Evolutionary conservation across 257 asterid genomes (phyloP).

Genomic region (Solanum acaule): DNA sequence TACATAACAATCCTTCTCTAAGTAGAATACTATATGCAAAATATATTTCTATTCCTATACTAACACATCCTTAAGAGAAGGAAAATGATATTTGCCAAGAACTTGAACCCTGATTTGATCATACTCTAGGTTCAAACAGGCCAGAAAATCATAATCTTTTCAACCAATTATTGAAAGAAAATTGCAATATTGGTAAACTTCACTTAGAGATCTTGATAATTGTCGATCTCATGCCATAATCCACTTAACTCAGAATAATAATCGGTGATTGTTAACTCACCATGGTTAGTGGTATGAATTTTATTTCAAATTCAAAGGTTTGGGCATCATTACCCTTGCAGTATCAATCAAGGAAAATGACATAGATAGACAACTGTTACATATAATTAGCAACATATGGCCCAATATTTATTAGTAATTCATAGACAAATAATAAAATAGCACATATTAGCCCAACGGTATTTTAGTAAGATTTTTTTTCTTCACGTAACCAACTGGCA

Average conservation of each 20-base stretch:
- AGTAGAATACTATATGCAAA: not conserved
- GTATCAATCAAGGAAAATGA: not conserved
- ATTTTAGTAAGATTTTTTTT: not conserved
- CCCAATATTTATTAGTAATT: not conserved
- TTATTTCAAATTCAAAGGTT: not conserved
- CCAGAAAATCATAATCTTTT: not conserved
- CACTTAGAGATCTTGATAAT: not conserved
- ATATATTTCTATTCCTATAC: not conserved
- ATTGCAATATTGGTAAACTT: not conserved
- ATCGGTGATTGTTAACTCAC: not conserved
- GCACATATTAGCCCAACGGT: not conserved
- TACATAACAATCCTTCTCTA: not conserved
- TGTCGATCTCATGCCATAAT: not conserved
- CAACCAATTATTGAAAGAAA: not conserved
- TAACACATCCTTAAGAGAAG: not conserved
- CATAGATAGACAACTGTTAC: not conserved
- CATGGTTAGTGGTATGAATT: not conserved
- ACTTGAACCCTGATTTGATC: not conserved
- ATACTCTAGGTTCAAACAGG: not conserved
- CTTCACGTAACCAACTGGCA: not conserved
- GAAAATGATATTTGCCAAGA: not conserved
- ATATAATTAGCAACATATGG: not conserved
- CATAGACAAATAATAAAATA: not conserved
- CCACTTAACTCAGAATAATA: not conserved
- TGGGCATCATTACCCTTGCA: not conserved